Percentiles rank a stretch among this genome's conserved stretches.
These are phyloP conservation scores for Aphanoascus verrucosus DNA, from an alignment of 2,329 filamentous ascomycete genomes.

Conservation along the genomic window DNA sequence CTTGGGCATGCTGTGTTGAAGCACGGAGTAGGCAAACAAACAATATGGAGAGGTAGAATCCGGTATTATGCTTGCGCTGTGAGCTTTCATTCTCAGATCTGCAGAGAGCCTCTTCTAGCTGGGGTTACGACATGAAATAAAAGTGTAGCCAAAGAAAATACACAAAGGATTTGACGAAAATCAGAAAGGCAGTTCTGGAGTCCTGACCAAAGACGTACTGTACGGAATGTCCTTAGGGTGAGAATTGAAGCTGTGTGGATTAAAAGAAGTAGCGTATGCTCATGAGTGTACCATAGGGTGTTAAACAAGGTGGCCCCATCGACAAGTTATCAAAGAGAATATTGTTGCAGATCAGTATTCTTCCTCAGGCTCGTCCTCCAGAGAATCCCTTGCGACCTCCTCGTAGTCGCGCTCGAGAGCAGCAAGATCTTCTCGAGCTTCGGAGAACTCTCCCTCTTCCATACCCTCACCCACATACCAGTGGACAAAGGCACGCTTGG, in stretches of 20 bases:
- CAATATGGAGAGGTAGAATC: too few species aligned
- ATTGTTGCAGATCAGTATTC: conserved; percentile 11
- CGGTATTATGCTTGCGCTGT: too few species aligned
- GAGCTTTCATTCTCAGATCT: too few species aligned
- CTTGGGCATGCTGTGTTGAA: too few species aligned
- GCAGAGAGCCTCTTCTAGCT: too few species aligned
- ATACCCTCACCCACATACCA: conserved; percentile 80
- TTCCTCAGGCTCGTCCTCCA: conserved; percentile 11
- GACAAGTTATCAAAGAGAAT: background rate
- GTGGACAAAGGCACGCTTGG: conserved; percentile 59
- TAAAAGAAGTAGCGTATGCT: conserved; percentile 1
- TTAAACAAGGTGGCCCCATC: background rate
- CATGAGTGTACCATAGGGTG: background rate
- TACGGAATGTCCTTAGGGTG: background rate
- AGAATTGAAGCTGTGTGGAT: background rate
- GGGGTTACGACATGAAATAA: too few species aligned
- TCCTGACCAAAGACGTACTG: background rate
- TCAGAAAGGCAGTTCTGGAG: background rate
- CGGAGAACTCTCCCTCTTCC: conserved; percentile 84
- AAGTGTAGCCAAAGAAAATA: too few species aligned
- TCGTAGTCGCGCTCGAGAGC: conserved; percentile 81
- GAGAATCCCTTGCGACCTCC: conserved; percentile 46
- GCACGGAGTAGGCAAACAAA: too few species aligned
- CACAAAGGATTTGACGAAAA: background rate
- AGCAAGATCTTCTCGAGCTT: conserved; percentile 75